phyloP scores from a whole-genome alignment of 805 yeast genomes.

The Pichia insulana region DNA sequence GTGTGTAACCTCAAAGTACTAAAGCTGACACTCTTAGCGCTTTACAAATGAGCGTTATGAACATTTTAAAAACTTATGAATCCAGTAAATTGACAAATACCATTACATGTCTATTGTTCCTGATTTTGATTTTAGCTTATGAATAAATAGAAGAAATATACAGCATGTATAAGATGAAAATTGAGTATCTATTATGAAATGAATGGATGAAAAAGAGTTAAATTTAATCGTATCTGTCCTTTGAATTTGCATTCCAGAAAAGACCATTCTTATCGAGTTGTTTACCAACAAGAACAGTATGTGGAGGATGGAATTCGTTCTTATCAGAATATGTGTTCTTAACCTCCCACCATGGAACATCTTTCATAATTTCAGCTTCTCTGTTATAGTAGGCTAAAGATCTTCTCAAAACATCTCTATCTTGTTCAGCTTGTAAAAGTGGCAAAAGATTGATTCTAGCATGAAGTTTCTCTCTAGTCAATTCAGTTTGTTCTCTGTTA shows the following conservation, averaged over 20 bases:
- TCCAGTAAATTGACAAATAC: too few relatives aligned
- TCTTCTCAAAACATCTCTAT: slow-evolving; percentile 69
- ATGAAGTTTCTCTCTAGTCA: slow-evolving; percentile 70
- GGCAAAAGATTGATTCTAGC: slow-evolving; percentile 67
- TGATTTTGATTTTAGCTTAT: background rate
- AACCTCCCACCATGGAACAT: slow-evolving; percentile 55
- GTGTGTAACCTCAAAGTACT: too few relatives aligned
- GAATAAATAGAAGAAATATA: background rate
- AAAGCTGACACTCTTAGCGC: too few relatives aligned
- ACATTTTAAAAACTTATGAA: too few relatives aligned
- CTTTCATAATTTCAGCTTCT: slow-evolving; percentile 60
- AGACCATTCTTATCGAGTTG: slow-evolving; percentile 27
- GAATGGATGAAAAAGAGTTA: too few relatives aligned
- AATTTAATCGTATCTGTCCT: slow-evolving; percentile 19
- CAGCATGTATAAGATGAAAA: background rate
- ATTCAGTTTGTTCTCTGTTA: slow-evolving; percentile 67
- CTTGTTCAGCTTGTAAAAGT: slow-evolving; percentile 71
- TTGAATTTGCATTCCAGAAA: slow-evolving; percentile 25
- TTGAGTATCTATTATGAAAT: background rate
- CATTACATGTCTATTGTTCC: background rate
- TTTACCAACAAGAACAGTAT: slow-evolving; percentile 28
- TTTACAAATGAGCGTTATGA: too few relatives aligned
- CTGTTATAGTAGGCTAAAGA: slow-evolving; percentile 54
- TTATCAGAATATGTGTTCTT: slow-evolving; percentile 31
- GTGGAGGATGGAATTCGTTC: slow-evolving; percentile 29